Percentiles rank a stretch among this genome's conserved stretches.
Evolutionary conservation across 768 basidiomycete genomes (phyloP).

Genomic region (Auriscalpium vulgare): DNA sequence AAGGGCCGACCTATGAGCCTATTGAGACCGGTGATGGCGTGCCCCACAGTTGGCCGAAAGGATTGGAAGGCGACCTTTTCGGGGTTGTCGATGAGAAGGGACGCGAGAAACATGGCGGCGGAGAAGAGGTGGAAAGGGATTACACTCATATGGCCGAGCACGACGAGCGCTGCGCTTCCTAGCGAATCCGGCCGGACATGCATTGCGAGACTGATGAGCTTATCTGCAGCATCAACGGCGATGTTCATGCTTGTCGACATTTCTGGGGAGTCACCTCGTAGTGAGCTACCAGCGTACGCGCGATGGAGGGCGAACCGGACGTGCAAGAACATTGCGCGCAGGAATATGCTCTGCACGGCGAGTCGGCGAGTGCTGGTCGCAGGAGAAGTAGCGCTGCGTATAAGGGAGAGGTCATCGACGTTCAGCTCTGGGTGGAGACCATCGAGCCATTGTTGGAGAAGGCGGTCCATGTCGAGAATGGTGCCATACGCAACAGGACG

Average conservation of each 20-base stretch:
- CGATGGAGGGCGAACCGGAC: slow-evolving; percentile 81
- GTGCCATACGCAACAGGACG: slow-evolving; percentile 66
- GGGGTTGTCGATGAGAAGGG: slow-evolving; percentile 74
- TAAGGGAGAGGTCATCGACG: slow-evolving; percentile 69
- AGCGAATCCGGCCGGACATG: slow-evolving; percentile 73
- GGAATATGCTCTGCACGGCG: slow-evolving; percentile 76
- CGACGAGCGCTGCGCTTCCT: slow-evolving; percentile 56
- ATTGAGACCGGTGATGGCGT: slow-evolving; percentile 57
- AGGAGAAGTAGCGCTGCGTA: slow-evolving; percentile 60
- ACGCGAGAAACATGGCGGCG: slow-evolving; percentile 88
- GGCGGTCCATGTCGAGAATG: slow-evolving; percentile 63
- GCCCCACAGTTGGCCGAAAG: slow-evolving; percentile 69
- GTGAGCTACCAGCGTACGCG: slow-evolving; percentile 48
- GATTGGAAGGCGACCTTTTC: slow-evolving; percentile 72
- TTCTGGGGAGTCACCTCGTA: slow-evolving; percentile 13
- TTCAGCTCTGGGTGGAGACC: slow-evolving; percentile 66
- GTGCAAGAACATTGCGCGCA: slow-evolving; percentile 70
- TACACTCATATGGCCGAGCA: slow-evolving; percentile 81
- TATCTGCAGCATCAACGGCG: slow-evolving; percentile 69
- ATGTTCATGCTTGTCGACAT: slow-evolving; percentile 48
- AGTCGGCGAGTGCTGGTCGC: slow-evolving; percentile 52
- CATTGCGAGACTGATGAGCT: slow-evolving; percentile 68
- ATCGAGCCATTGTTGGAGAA: slow-evolving; percentile 68
- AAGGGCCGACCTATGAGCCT: slow-evolving; percentile 56
- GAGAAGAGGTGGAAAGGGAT: slow-evolving; percentile 80